Base-by-base conservation (phyloP, 1,284 basidiomycete species). In the Kwoniella shivajii region DNA sequence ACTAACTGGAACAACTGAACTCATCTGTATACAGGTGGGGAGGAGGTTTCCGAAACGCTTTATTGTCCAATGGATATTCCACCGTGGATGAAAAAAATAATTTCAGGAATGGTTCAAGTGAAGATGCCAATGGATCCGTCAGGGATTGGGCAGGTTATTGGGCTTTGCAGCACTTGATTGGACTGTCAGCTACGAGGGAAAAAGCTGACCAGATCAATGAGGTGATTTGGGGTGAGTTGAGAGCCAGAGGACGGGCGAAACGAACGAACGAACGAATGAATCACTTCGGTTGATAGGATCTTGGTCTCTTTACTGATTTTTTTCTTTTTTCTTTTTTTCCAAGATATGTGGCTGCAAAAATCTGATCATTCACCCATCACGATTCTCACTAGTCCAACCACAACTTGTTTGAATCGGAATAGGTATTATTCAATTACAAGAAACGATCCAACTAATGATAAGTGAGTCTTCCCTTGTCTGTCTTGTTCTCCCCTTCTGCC, bases 191-290 rank as follows among this genome's bases (percentile, higher is more conserved):
- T n/a, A 27, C 33, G 5, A 43, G 43, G 14, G 51, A 54, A 20
- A 26, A 46, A 24, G 18, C 43, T 37, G 20, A 20, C 11, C 13
- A 34, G 9, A 10, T 45, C n/a, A 37, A 29, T 36, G 14, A 45
- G n/a, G 42, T 27, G 10, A 29, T 54, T 5, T 54, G 51, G 42
- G 26, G 37, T 44, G n/a, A 52, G 41, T 44, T n/a, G n/a, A n/a
- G n/a, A n/a, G n/a, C n/a, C n/a, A n/a, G n/a, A n/a, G n/a, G n/a
- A n/a, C n/a, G n/a, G n/a, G n/a, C n/a, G n/a, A n/a, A n/a, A n/a
- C n/a, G n/a, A n/a, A n/a, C n/a, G n/a, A n/a, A n/a, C n/a, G n/a
- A n/a, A n/a, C n/a, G n/a, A n/a, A n/a, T n/a, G n/a, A n/a, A n/a
- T n/a, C n/a, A n/a, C n/a, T n/a, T n/a, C n/a, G n/a, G n/a, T n/a